Base-by-base conservation (phyloP, 2,329 filamentous ascomycete species). In the Ophiostoma triangulosporum region DNA sequence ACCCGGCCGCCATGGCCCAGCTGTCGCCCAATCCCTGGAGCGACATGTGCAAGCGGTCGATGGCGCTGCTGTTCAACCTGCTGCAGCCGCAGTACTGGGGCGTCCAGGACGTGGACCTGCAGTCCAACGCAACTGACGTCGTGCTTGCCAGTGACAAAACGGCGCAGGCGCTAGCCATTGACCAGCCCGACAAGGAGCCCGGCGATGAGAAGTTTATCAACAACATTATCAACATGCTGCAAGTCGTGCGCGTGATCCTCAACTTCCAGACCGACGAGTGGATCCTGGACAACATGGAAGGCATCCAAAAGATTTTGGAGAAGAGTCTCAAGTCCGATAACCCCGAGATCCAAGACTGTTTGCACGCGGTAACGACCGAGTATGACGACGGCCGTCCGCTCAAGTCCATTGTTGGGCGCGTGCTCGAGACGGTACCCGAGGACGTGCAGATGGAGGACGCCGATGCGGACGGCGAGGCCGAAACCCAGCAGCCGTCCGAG, bases 191-290 rank as follows among this genome's bases (percentile, higher is more conserved):
- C 57, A 81, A 81, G 53, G 84, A 88, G 50, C 22, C 22, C 5
- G 86, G 78, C 76, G n/a, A 90, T 58, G 86, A 90, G 38, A 89
- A 88, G 66, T 89, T 90, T 62, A 77, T 86, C 40, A 94, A 87
- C 1, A 83, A 84, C 58, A 91, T 95, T 68, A 81, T 98, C 69
- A 98, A 98, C 65, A 89, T 90, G 1, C 75, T 98, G 14, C 90
- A 97, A 65, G 86, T 97, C 38, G 75, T 98, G 56, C 86, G 91
- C 48, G 86, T 96, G 56, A 82, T 98, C 48, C 74, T 97, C 56
- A 88, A 93, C 61, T 83, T 84, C 58, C 94, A 95, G 67, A 74
- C 86, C 0, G 84, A 95, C 62, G 88, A 95, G 3, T 98, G 93
- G 93, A 83, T 97, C 35, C 70, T 89, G 51, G 81, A 81, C 62